These are phyloP conservation scores for Euphrasia arctica DNA, from an alignment of 305 asterid genomes.

Conservation along the genomic window DNA sequence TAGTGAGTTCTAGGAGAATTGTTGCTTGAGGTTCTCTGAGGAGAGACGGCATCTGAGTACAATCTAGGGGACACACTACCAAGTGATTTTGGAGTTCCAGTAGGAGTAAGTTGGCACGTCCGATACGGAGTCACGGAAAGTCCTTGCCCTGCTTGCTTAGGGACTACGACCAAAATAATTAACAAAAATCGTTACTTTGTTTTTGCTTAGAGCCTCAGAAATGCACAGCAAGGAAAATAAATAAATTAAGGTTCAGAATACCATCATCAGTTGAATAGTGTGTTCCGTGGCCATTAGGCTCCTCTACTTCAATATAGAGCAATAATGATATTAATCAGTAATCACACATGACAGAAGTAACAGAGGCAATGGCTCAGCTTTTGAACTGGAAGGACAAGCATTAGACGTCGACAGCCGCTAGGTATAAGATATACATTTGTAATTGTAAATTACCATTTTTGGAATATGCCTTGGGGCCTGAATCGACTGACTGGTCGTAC, in stretches of 20 bases:
- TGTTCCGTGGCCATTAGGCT: slow-evolving; percentile 34
- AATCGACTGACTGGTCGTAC: slow-evolving; percentile 48
- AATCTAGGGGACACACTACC: slow-evolving; percentile 49
- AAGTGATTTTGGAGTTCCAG: slow-evolving; percentile 47
- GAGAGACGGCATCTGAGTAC: slow-evolving; percentile 58
- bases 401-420: neutral
- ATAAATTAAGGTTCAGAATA: slow-evolving; percentile 27
- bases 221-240: slow-evolving; percentile 7
- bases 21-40: slow-evolving; percentile 44
- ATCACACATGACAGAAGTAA: neutral
- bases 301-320: slow-evolving; percentile 38
- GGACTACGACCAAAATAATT: slow-evolving; percentile 34
- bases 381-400: neutral
- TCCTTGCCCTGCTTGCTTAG: slow-evolving; percentile 42
- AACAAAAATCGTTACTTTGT: slow-evolving; percentile 16
- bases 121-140: slow-evolving; percentile 40
- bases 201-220: slow-evolving; percentile 12
- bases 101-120: slow-evolving; percentile 50
- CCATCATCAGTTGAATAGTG: slow-evolving; percentile 44
- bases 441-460: slow-evolving; percentile 40
- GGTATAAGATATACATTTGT: neutral
- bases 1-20: slow-evolving; percentile 45
- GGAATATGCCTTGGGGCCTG: slow-evolving; percentile 39
- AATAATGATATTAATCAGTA: slow-evolving; percentile 11
- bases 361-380: neutral